Percentiles rank a stretch among this genome's conserved stretches.
Conservation (phyloP, 805 yeast species). For the Pichia phayaonensis region DNA sequence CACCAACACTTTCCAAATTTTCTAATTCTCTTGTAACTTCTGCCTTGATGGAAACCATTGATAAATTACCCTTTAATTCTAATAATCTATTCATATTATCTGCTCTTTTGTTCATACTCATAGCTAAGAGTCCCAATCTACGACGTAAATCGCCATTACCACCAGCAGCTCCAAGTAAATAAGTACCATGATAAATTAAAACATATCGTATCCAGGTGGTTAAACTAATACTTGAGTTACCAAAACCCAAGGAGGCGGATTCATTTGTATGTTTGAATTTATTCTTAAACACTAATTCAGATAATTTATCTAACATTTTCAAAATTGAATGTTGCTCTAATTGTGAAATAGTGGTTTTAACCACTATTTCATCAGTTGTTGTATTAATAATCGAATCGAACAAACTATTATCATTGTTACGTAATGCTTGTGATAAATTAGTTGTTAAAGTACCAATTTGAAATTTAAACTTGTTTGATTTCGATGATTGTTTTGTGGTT, state of each 20-base stretch:
- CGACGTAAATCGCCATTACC: constrained; percentile 27
- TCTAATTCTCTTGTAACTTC: constrained; percentile 67
- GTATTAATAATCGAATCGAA: constrained; percentile 69
- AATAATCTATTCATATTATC: constrained; percentile 41
- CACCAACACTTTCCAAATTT: constrained; percentile 28
- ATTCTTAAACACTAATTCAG: constrained; percentile 47
- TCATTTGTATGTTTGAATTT: constrained; percentile 25
- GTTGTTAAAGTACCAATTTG: constrained; percentile 75
- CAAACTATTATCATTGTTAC: constrained; percentile 76
- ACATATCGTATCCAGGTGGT: constrained; percentile 50
- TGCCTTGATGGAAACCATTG: constrained; percentile 44
- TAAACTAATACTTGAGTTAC: constrained; percentile 24
- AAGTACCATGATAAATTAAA: constrained; percentile 47
- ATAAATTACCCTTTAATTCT: constrained; percentile 43
- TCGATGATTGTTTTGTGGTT: background rate
- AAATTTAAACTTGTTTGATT: constrained; percentile 37
- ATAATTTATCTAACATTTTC: constrained; percentile 41
- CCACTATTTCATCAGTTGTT: constrained; percentile 42
- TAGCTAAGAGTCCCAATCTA: constrained; percentile 38
- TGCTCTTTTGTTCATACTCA: constrained; percentile 41
- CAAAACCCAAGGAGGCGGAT: constrained; percentile 33
- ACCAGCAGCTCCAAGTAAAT: constrained; percentile 36
- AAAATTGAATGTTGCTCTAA: constrained; percentile 44
- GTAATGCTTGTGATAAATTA: constrained; percentile 81
- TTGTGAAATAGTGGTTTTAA: constrained; percentile 42